Evolutionary conservation across 2,329 filamentous ascomycete genomes (phyloP).

Genomic region (Zasmidium citrigriseum): DNA sequence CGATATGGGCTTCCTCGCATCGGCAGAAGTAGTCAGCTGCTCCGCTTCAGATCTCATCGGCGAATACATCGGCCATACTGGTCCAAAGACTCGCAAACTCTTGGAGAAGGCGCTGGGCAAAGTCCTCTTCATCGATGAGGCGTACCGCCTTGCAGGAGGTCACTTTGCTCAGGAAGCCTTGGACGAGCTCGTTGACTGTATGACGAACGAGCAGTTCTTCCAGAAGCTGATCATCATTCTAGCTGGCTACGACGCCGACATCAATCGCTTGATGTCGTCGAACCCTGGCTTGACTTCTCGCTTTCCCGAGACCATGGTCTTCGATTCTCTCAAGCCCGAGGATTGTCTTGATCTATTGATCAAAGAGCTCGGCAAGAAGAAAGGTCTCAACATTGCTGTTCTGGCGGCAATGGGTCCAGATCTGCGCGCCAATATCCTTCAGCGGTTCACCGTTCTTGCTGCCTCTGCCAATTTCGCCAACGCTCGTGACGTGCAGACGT

Average conservation of each 20-base stretch:
- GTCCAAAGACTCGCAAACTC: constrained; percentile 62
- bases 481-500: constrained; percentile 60
- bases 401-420: background rate
- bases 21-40: constrained; percentile 62
- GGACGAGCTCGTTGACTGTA: constrained; percentile 53
- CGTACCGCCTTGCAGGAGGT: constrained; percentile 64
- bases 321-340: constrained; percentile 42
- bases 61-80: constrained; percentile 69
- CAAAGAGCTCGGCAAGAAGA: constrained; percentile 30
- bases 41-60: constrained; percentile 71
- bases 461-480: constrained; percentile 60
- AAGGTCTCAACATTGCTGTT: constrained; percentile 3
- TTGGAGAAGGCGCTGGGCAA: constrained; percentile 65
- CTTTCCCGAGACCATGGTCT: constrained; percentile 64
- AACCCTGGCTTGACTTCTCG: constrained; percentile 66
- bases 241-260: constrained; percentile 68
- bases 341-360: constrained; percentile 42
- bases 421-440: constrained; percentile 18
- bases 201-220: constrained; percentile 59
- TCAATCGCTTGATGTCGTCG: constrained; percentile 61
- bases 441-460: constrained; percentile 45
- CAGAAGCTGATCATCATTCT: constrained; percentile 67
- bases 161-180: constrained; percentile 58
- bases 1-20: constrained; percentile 68
- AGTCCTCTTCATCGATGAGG: constrained; percentile 72